phyloP scores from a whole-genome alignment of 768 basidiomycete species.

The Lactarius akahatsu region DNA sequence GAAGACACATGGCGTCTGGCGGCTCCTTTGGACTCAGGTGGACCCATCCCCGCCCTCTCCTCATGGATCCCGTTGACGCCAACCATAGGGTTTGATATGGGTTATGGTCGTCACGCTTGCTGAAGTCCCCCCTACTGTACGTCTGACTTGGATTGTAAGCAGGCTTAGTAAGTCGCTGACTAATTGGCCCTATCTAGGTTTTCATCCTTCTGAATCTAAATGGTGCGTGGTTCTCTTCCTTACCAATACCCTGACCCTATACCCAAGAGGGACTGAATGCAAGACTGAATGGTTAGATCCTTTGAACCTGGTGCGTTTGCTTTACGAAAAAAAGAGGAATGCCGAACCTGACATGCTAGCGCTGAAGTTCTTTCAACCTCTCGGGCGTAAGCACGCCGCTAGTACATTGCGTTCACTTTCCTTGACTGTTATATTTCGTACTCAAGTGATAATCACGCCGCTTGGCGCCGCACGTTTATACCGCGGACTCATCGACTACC shows the following conservation, averaged over 20 bases:
- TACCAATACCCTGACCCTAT: neutral
- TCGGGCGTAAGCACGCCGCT: conserved; percentile 9
- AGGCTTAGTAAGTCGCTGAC: neutral
- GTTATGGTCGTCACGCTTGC: conserved; percentile 15
- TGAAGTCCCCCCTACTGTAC: conserved; percentile 20
- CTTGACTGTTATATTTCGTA: neutral
- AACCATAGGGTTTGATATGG: conserved; percentile 14
- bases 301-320: conserved; percentile 20
- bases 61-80: neutral
- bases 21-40: conserved; percentile 19
- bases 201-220: conserved; percentile 23
- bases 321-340: neutral
- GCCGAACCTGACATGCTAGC: neutral
- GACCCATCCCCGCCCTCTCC: neutral
- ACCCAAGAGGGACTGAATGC: neutral
- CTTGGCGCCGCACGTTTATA: conserved; percentile 21
- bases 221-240: conserved; percentile 9
- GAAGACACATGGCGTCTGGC: conserved; percentile 1
- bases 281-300: conserved; percentile 5
- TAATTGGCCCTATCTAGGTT: neutral
- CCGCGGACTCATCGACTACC: conserved; percentile 16
- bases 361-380: conserved; percentile 20
- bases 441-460: conserved; percentile 17
- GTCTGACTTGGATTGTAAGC: neutral
- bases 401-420: neutral